phyloP scores from a whole-genome alignment of 2,329 filamentous ascomycete genomes.

The Daldinia eschscholtzii region DNA sequence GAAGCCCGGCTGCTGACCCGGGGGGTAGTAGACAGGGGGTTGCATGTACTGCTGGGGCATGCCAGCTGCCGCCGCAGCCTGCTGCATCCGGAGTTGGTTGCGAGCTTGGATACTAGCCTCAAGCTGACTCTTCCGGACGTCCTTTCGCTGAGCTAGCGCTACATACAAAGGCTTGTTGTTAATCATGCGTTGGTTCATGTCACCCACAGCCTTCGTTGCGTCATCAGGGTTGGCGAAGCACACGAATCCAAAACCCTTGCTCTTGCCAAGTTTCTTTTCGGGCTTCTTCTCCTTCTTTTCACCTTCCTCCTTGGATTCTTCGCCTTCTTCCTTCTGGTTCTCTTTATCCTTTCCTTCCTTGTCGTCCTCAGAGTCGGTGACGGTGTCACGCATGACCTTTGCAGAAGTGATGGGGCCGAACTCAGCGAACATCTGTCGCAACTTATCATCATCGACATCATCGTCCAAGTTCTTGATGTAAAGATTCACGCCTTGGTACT shows the following conservation, averaged over 20 bases:
- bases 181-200: conserved; percentile 99
- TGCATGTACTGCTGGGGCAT: conserved; percentile 92
- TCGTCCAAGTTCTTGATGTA: conserved; percentile 99
- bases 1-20: conserved; percentile 81
- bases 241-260: conserved; percentile 99
- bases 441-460: conserved; percentile 97
- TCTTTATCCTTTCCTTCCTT: conserved; percentile 66
- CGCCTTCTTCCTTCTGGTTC: conserved; percentile 62
- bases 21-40: conserved; percentile 91
- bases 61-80: conserved; percentile 89
- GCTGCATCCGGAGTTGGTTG: conserved; percentile 98
- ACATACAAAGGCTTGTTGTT: conserved; percentile 97
- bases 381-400: conserved; percentile 96
- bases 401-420: conserved; percentile 97
- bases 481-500: conserved; percentile 99
- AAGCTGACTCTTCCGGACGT: conserved; percentile 98
- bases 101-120: conserved; percentile 99
- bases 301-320: conserved; percentile 65
- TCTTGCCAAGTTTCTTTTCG: conserved; percentile 87
- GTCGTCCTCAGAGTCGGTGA: conserved; percentile 67
- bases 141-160: conserved; percentile 98
- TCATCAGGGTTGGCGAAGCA: conserved; percentile 99
- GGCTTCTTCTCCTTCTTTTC: conserved; percentile 72
- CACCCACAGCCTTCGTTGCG: conserved; percentile 97
- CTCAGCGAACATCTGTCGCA: conserved; percentile 90